A percentile compares a stretch with the other conserved stretches of the same genome.
Evolutionary conservation across 805 yeast genomes (phyloP).

Genomic region (Sungouiozyma intestinalis): DNA sequence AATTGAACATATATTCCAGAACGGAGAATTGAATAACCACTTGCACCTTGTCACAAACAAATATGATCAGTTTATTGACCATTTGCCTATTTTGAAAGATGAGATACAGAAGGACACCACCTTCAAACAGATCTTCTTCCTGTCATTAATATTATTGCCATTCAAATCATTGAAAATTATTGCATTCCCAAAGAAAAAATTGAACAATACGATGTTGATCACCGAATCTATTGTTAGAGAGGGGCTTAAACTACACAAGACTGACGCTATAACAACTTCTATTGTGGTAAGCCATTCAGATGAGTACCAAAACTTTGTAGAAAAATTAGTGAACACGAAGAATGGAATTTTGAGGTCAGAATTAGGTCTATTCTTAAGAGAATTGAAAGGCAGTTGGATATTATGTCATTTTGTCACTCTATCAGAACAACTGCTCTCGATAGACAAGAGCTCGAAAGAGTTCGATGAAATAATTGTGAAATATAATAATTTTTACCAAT

Average conservation of each 20-base stretch:
- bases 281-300: slow-evolving; percentile 31
- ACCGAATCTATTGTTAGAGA: slow-evolving; percentile 48
- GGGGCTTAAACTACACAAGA: slow-evolving; percentile 56
- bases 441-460: not conserved
- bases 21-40: slow-evolving; percentile 10
- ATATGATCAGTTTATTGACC: slow-evolving; percentile 1
- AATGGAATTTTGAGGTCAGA: slow-evolving; percentile 36
- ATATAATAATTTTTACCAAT: slow-evolving; percentile 28
- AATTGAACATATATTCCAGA: slow-evolving; percentile 12
- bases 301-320: slow-evolving; percentile 22
- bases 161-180: slow-evolving; percentile 14
- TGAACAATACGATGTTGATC: slow-evolving; percentile 16
- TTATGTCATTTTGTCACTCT: slow-evolving; percentile 32
- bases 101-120: slow-evolving; percentile 1
- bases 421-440: slow-evolving; percentile 6
- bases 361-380: slow-evolving; percentile 49
- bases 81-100: slow-evolving; percentile 6
- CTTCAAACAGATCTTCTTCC: slow-evolving; percentile 14
- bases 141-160: slow-evolving; percentile 17
- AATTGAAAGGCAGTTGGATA: slow-evolving; percentile 44
- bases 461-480: slow-evolving; percentile 9
- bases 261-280: slow-evolving; percentile 42
- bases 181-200: slow-evolving; percentile 20
- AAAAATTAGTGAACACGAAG: slow-evolving; percentile 11
- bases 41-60: slow-evolving; percentile 5